Evolutionary conservation across 768 basidiomycete genomes (phyloP).

Genomic region (Strobilomyces dryophilus): DNA sequence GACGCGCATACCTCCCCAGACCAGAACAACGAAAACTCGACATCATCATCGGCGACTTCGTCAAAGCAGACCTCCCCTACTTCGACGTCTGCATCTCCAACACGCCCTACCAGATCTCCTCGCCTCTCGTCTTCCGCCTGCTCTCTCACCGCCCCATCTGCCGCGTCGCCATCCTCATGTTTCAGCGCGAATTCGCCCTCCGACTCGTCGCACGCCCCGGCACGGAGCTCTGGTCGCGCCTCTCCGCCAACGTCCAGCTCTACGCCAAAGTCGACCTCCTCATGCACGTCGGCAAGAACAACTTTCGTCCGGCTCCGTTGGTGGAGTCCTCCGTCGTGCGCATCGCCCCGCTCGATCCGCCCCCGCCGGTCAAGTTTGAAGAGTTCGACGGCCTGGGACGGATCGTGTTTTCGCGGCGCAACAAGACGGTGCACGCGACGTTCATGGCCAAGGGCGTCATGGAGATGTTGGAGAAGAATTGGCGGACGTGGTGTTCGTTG

Average conservation of each 20-base stretch:
- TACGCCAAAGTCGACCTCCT: slow-evolving; percentile 96
- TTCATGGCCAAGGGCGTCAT: slow-evolving; percentile 94
- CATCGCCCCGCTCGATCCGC: slow-evolving; percentile 88
- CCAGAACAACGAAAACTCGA: slow-evolving; percentile 95
- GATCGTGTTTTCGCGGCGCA: slow-evolving; percentile 84
- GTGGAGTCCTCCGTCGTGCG: slow-evolving; percentile 94
- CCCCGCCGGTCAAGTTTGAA: slow-evolving; percentile 92
- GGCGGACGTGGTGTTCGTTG: slow-evolving; percentile 87
- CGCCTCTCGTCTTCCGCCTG: slow-evolving; percentile 93
- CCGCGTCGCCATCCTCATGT: slow-evolving; percentile 97
- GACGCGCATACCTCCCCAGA: slow-evolving; percentile 37
- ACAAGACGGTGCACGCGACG: slow-evolving; percentile 85
- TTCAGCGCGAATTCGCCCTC: slow-evolving; percentile 97
- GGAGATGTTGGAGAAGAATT: slow-evolving; percentile 92
- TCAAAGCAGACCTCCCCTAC: slow-evolving; percentile 96
- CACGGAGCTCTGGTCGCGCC: slow-evolving; percentile 84
- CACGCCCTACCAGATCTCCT: slow-evolving; percentile 99
- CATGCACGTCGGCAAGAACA: slow-evolving; percentile 95
- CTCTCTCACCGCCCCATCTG: slow-evolving; percentile 94
- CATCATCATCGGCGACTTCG: slow-evolving; percentile 95
- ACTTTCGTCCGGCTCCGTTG: slow-evolving; percentile 92
- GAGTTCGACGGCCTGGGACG: slow-evolving; percentile 96
- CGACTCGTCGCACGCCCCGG: slow-evolving; percentile 85
- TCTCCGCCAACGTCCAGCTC: slow-evolving; percentile 95
- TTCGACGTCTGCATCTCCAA: slow-evolving; percentile 99